Base-by-base conservation (phyloP, 331 rosid species). In the Acacia concinna region DNA sequence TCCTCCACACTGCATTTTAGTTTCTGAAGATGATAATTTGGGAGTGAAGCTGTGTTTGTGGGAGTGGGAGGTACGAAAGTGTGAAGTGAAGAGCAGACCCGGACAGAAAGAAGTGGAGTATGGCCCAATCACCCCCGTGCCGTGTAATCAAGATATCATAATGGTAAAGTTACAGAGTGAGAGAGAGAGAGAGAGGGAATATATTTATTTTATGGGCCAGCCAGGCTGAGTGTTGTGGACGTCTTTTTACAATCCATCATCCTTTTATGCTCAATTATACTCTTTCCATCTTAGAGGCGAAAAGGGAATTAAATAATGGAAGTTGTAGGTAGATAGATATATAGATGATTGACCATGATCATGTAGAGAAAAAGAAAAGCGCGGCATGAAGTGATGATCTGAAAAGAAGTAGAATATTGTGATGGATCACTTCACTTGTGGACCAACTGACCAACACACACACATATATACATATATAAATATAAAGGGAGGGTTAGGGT, bases 341-440 rank as follows among this genome's bases (percentile, higher is more conserved):
- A n/a, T n/a, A n/a, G n/a, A n/a, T n/a, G n/a, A n/a, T n/a, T n/a
- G n/a, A n/a, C n/a, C n/a, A 30, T 28, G 34, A 59, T 27, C 35
- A 27, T 60, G 31, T 0, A 13, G 20, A 60, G 37, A 11, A 4
- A 28, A 60, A 30, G 12, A 23, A 37, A 77, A 71, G 28, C 15
- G 3, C 46, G 25, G 21, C n/a, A 73, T 27, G 41, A 78, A 73
- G 72, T 41, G 65, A 76, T 38, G 81, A 77, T 81, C 71, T 62
- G 8, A 51, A 78, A 78, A 81, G 68, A 38, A 20, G 43, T 7
- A 40, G 9, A 68, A 25, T 25, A 72, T 17, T 73, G 14, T 5
- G 7, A 68, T 68, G 31, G n/a, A n/a, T n/a, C n/a, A n/a, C n/a
- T n/a, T n/a, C n/a, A 60, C 40, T 71, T 75, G 77, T 71, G 84